A percentile compares a stretch with the other conserved stretches of the same genome.
Evolutionary conservation across 306 rosid genomes (phyloP).

Genomic region (Amphicarpaea edgeworthii): DNA sequence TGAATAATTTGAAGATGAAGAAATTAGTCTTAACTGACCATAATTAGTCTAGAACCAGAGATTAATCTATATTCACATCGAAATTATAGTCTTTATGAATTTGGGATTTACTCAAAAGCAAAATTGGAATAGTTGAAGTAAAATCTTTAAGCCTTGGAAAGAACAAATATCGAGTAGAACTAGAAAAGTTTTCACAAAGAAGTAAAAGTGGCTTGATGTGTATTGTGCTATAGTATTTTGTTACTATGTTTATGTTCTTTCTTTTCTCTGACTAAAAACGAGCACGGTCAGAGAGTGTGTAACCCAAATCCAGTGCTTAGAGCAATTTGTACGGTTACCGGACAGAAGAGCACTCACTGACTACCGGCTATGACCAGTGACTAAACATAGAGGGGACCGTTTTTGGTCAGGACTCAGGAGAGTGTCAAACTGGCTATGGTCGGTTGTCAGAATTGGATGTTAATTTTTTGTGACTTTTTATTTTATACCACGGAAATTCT

Average conservation of each 20-base stretch:
- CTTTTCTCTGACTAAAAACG: not conserved
- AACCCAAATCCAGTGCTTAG: constrained; percentile 30
- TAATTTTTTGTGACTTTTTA: constrained; percentile 36
- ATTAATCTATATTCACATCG: not conserved
- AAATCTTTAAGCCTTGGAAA: not conserved
- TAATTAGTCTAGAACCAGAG: no score
- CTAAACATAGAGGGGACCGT: constrained; percentile 40
- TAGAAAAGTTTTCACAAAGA: not conserved
- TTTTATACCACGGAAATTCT: no score
- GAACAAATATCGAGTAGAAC: not conserved
- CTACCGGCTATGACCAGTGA: constrained; percentile 74
- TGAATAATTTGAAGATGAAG: no score
- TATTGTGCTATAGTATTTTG: not conserved
- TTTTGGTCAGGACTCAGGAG: constrained; percentile 5
- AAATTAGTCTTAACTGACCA: no score
- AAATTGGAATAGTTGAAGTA: not conserved
- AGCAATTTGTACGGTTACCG: constrained; percentile 45
- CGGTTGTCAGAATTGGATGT: constrained; percentile 59
- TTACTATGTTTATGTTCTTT: not conserved
- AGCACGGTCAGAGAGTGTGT: constrained; percentile 10
- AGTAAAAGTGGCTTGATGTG: not conserved
- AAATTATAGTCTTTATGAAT: not conserved
- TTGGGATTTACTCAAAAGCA: not conserved
- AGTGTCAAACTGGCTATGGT: constrained; percentile 53
- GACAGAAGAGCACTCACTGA: constrained; percentile 39